Base-by-base conservation (phyloP, 2,329 filamentous ascomycete genomes). In the Aspergillus vadensis region DNA sequence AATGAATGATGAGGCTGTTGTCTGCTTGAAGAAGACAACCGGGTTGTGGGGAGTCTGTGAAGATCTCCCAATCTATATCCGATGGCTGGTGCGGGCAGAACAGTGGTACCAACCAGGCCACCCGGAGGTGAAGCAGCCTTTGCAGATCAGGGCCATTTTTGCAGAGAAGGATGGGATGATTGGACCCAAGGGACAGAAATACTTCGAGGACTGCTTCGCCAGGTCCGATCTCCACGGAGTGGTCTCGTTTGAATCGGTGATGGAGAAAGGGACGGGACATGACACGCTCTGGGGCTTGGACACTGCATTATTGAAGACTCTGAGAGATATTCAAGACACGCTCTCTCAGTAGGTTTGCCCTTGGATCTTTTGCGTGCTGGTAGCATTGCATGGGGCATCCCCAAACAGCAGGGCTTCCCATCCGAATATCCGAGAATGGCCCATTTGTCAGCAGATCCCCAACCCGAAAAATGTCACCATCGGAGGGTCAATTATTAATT, bases 391-490 rank as follows among this genome's bases (percentile, higher is more conserved):
- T 30, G 50, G 25, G 25, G 25, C 7, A 8, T 27, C 25, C 25
- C 1, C 25, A 38, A 12, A 27, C 19, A 5, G 41, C 57, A 14
- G 41, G 27, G 25, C 25, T 12, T 1, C 27, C 1, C 27, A 30
- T 30, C 41, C 41, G 41, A 44, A 2, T 23, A 44, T 44, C 41
- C 41, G 41, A 5, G 27, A 30, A 30, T 30, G 27, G 2, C 19
- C 41, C 41, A 59, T 59, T 59, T 59, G 57, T 59, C 57, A 53
- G 51, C 51, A 53, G 12, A n/a, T 15, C 51, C 32, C 23, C 19
- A 23, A 25, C 21, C 51, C 32, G 32, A 15, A 38, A 38, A 25
- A 25, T 39, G 38, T 17, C 12, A 36, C 32, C 32, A 36, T 6
- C 32, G 32, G 4, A 14, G 51, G 39, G 17, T 21, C 36, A 19